Percentiles rank a stretch among this genome's conserved stretches.
These are phyloP conservation scores for Remersonia thermophila DNA, from an alignment of 2,329 filamentous ascomycete genomes.

Conservation along the genomic window DNA sequence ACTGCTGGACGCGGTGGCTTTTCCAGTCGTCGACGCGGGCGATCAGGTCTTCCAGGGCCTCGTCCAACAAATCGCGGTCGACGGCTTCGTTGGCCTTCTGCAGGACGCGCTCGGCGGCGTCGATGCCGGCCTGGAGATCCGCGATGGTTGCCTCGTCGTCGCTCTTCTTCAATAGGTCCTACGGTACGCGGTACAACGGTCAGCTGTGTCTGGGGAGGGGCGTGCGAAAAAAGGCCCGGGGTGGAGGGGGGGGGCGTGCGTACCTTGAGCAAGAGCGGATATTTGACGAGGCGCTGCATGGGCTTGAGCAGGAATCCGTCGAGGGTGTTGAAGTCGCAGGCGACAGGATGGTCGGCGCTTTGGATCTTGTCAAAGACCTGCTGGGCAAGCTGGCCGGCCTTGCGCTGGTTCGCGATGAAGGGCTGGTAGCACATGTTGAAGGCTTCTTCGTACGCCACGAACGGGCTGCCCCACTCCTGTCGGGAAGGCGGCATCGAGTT, in stretches of 20 bases:
- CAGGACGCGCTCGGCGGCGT: conserved; percentile 69
- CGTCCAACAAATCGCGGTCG: conserved; percentile 70
- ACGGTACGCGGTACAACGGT: conserved; percentile 17
- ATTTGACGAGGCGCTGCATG: conserved; percentile 91
- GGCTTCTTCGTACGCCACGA: conserved; percentile 69
- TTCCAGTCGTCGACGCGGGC: conserved; percentile 93
- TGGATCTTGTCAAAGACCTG: conserved; percentile 79
- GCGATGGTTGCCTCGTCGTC: conserved; percentile 58
- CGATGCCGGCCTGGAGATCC: conserved; percentile 66
- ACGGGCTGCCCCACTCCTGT: conserved; percentile 93
- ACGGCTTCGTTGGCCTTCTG: conserved; percentile 83
- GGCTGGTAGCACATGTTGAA: conserved; percentile 83
- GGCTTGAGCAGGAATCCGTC: conserved; percentile 92
- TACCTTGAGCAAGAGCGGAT: conserved; percentile 79
- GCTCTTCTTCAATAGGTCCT: conserved; percentile 81
- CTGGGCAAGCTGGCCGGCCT: conserved; percentile 74
- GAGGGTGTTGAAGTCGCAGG: conserved; percentile 74
- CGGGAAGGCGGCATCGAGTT: conserved; percentile 65
- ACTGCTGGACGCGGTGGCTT: conserved; percentile 77
- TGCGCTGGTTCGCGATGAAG: conserved; percentile 93
- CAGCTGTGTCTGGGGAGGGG: conserved; percentile 10
- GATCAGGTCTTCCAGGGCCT: conserved; percentile 72
- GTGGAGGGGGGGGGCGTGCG: too few species aligned
- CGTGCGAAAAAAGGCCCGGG: too few species aligned
- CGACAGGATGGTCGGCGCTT: conserved; percentile 63